Conservation (phyloP, 306 rosid genomes). For the Luffa aegyptiaca region DNA sequence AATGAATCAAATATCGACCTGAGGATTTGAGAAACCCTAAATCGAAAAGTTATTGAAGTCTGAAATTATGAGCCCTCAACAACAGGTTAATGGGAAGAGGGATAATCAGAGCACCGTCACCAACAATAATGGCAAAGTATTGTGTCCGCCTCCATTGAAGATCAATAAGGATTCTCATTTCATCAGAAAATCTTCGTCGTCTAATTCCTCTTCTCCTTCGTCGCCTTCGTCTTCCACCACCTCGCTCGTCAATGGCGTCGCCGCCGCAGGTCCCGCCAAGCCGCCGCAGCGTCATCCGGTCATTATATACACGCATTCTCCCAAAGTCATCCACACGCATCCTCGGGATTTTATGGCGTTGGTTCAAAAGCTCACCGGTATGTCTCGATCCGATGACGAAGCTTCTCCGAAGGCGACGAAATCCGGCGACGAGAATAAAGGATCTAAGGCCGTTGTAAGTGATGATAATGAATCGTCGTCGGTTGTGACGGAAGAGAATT, state of each 20-base stretch:
- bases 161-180: slow-evolving; percentile 51
- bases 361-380: slow-evolving; percentile 74
- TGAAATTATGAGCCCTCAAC: slow-evolving; percentile 8
- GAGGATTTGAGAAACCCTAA: slow-evolving; percentile 1
- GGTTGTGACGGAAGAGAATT: slow-evolving; percentile 38
- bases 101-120: neutral
- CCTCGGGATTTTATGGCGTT: slow-evolving; percentile 63
- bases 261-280: slow-evolving; percentile 2
- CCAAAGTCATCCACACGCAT: slow-evolving; percentile 57
- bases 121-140: neutral
- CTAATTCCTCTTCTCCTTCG: slow-evolving; percentile 22
- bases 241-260: neutral
- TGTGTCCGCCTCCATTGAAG: slow-evolving; percentile 48
- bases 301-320: slow-evolving; percentile 77
- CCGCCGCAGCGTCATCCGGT: slow-evolving; percentile 56
- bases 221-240: slow-evolving; percentile 22
- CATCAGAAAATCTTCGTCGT: slow-evolving; percentile 34
- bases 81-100: neutral
- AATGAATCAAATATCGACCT: neutral
- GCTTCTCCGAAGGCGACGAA: neutral
- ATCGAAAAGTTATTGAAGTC: neutral
- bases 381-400: slow-evolving; percentile 25
- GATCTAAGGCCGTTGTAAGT: neutral
- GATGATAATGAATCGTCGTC: slow-evolving; percentile 72
- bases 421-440: neutral